A percentile compares a stretch with the other conserved stretches of the same genome.
phyloP scores from a whole-genome alignment of 2,329 filamentous ascomycete genomes.

The Botryotinia narcissicola region DNA sequence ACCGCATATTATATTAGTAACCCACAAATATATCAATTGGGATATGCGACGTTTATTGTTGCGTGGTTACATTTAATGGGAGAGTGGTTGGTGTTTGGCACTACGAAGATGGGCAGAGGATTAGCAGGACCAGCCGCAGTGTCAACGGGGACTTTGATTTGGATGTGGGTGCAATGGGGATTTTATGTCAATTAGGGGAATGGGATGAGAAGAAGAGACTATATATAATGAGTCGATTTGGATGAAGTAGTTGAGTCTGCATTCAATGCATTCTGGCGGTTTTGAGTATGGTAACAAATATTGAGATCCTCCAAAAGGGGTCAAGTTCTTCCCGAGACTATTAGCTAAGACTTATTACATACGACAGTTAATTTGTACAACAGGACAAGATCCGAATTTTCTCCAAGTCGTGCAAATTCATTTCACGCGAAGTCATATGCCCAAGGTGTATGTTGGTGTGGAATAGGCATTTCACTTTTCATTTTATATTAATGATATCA shows the following conservation, averaged over 20 bases:
- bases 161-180: constrained; percentile 66
- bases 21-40: constrained; percentile 59
- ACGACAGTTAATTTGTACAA: too few relatives aligned
- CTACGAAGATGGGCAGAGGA: constrained; percentile 60
- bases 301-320: not conserved
- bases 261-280: not conserved
- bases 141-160: constrained; percentile 49
- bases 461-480: not conserved
- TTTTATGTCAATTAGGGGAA: constrained; percentile 57
- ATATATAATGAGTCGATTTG: not conserved
- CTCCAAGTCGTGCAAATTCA: too few relatives aligned
- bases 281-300: not conserved
- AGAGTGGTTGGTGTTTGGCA: constrained; percentile 80
- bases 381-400: too few relatives aligned
- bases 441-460: not conserved
- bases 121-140: constrained; percentile 56
- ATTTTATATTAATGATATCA: not conserved
- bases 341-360: not conserved
- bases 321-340: not conserved
- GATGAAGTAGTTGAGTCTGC: not conserved
- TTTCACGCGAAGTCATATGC: not conserved
- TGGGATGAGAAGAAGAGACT: not conserved
- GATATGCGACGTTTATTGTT: constrained; percentile 61
- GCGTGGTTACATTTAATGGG: constrained; percentile 57
- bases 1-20: constrained; percentile 66